Percentiles rank a stretch among this genome's conserved stretches.
Evolutionary conservation across 768 basidiomycete genomes (phyloP).

Genomic region (Lanmaoa pseudosensibilis): DNA sequence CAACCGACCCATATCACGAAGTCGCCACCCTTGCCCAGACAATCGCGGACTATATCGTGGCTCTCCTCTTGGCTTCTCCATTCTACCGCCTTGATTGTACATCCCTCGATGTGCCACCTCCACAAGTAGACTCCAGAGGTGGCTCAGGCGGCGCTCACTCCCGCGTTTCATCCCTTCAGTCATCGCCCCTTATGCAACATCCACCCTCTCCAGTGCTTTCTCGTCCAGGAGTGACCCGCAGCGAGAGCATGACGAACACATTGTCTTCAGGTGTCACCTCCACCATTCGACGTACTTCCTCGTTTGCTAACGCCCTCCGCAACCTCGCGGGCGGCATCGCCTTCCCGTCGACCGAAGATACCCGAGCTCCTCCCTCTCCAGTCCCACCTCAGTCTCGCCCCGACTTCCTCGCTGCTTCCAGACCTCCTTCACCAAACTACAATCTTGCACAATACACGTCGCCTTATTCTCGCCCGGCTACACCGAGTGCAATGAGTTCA

Average conservation of each 20-base stretch:
- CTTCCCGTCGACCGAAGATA: conserved; percentile 66
- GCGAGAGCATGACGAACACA: conserved; percentile 61
- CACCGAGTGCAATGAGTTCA: conserved; percentile 34
- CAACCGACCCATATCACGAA: conserved; percentile 90
- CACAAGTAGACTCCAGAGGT: conserved; percentile 39
- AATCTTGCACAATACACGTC: conserved; percentile 76
- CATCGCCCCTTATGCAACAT: conserved; percentile 45
- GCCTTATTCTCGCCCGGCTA: conserved; percentile 63
- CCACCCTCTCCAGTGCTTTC: conserved; percentile 47
- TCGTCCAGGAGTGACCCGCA: conserved; percentile 53
- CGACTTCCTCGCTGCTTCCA: conserved; percentile 46
- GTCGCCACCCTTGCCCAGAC: conserved; percentile 90
- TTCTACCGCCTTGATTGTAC: conserved; percentile 74
- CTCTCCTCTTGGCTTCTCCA: conserved; percentile 84
- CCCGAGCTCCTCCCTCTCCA: conserved; percentile 39
- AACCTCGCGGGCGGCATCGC: conserved; percentile 68
- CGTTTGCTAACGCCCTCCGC: conserved; percentile 76
- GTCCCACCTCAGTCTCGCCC: conserved; percentile 23
- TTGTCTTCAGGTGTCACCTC: conserved; percentile 62
- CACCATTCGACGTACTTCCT: conserved; percentile 75
- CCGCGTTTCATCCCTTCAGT: conserved; percentile 50
- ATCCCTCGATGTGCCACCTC: conserved; percentile 53
- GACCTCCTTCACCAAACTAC: conserved; percentile 77
- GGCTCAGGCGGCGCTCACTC: conserved; percentile 36
- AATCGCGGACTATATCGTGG: conserved; percentile 89